Percentiles rank a stretch among this genome's conserved stretches.
These are phyloP conservation scores for Coemansia umbellata DNA, from an alignment of 192 early-diverging fungal species.

Conservation along the genomic window DNA sequence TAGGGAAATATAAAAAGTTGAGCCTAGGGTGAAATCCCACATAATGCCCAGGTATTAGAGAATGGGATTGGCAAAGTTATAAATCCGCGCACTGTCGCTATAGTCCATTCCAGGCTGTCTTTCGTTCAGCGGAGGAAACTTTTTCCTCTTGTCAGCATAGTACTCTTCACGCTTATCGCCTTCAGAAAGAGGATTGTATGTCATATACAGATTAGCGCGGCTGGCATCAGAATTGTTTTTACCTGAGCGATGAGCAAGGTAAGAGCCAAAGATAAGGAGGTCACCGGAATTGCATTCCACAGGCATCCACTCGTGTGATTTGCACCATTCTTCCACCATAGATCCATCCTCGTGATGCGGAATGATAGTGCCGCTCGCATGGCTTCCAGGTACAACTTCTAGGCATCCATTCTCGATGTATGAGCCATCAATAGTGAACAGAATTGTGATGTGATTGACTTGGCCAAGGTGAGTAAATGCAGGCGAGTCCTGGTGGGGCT, in stretches of 20 bases:
- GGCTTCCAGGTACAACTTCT: slow-evolving; percentile 55
- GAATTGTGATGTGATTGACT: slow-evolving; percentile 53
- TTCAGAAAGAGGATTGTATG: slow-evolving; percentile 55
- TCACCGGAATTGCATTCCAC: slow-evolving; percentile 58
- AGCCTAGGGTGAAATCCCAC: too few relatives aligned
- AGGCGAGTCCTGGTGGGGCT: slow-evolving; percentile 59
- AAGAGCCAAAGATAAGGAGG: slow-evolving; percentile 61
- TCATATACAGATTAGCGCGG: slow-evolving; percentile 59
- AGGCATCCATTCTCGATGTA: slow-evolving; percentile 57
- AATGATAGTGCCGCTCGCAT: slow-evolving; percentile 31
- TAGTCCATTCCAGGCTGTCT: slow-evolving; percentile 53
- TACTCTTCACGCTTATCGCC: slow-evolving; percentile 59
- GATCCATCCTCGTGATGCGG: slow-evolving; percentile 49
- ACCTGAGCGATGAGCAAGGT: slow-evolving; percentile 57
- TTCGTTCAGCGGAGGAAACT: slow-evolving; percentile 59
- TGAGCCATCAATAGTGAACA: slow-evolving; percentile 58
- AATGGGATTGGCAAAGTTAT: slow-evolving; percentile 61
- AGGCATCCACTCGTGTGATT: slow-evolving; percentile 51
- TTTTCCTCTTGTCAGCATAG: slow-evolving; percentile 55
- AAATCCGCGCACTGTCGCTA: slow-evolving; percentile 53
- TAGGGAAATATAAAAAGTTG: too few relatives aligned
- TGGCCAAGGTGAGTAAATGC: slow-evolving; percentile 60
- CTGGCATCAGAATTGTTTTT: slow-evolving; percentile 50
- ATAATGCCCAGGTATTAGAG: too few relatives aligned
- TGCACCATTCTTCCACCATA: slow-evolving; percentile 52